Base-by-base conservation (phyloP, 352 stramenopile genomes). In the Phytophthora podocarpi region DNA sequence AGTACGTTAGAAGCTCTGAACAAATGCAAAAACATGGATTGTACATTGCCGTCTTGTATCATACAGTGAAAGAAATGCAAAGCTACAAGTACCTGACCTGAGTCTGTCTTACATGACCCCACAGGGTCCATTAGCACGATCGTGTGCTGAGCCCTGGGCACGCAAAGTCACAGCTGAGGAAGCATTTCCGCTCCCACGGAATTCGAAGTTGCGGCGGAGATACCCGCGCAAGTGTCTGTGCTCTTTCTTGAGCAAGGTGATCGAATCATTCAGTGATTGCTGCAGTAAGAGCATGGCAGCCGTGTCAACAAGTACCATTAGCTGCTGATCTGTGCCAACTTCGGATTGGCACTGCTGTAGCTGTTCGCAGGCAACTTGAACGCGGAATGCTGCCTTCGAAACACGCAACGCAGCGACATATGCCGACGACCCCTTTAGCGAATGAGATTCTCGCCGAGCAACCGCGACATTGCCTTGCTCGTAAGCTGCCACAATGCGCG, bases 141-240 rank as follows among this genome's bases (percentile, higher is more conserved):
- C 64, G 8, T 74, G 59, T 1, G 55, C 31, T 21, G 55, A 61
- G 15, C 49, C 53, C 15, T 39, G 48, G 15, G 32, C 16, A 28
- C 27, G 62, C 26, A 66, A 31, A 24, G 48, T 36, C 5, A 59
- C 30, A 27, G 47, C 43, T 15, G 64, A 57, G 16, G 64, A 51
- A 23, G 53, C 53, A 52, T 21, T 76, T 48, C 52, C 58, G 32
- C 49, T 68, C 16, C 59, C 65, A 16, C 70, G 74, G 51, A 95
- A 95, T 31, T 80, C 76, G 55, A 93, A 95, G 63, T 95, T 95
- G 54, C 85, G 85, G 3, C 78, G 74, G 40, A 95, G 71, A 56
- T 95, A 95, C 1, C 85, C 85, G 12, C 76, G 73, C 50, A 95
- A 64, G 24, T 86, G 64, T 13, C 60, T 63, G 50, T 90, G 74